Conservation (phyloP, 345 rosid genomes). For the Ricinus communis region DNA sequence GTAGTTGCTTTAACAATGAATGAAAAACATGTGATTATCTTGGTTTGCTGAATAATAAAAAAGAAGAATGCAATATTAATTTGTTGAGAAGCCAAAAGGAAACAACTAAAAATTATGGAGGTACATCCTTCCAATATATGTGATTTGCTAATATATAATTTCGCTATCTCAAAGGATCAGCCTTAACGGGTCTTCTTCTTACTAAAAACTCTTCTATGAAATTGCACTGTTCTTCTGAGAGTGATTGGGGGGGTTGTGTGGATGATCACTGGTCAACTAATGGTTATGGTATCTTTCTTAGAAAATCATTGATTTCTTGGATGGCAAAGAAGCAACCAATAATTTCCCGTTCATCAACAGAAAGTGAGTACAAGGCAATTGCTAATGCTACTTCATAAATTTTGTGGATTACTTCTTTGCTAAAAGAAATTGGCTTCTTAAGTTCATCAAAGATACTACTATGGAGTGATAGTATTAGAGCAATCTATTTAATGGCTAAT, state of each 20-base stretch:
- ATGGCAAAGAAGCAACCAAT: no score
- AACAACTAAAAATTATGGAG: no score
- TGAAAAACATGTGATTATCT: no score
- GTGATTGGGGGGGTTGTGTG: not conserved
- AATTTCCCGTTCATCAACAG: slow-evolving; percentile 1
- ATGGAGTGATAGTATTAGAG: slow-evolving; percentile 9
- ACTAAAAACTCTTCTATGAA: not conserved
- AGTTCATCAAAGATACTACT: not conserved
- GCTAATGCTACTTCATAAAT: not conserved
- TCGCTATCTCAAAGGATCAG: not conserved
- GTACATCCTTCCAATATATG: no score
- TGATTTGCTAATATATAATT: no score
- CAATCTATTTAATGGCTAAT: not conserved
- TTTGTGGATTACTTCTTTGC: not conserved
- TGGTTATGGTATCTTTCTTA: not conserved
- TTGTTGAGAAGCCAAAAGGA: no score
- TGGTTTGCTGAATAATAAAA: no score
- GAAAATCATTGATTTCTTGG: not conserved
- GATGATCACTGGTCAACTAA: not conserved
- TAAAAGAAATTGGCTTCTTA: not conserved
- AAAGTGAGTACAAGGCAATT: not conserved
- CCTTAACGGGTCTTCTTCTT: not conserved
- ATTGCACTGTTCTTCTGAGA: not conserved
- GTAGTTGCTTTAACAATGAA: no score
- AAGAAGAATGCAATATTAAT: no score